Base-by-base conservation (phyloP, 75 land plant genomes). In the Cryptomeria japonica region DNA sequence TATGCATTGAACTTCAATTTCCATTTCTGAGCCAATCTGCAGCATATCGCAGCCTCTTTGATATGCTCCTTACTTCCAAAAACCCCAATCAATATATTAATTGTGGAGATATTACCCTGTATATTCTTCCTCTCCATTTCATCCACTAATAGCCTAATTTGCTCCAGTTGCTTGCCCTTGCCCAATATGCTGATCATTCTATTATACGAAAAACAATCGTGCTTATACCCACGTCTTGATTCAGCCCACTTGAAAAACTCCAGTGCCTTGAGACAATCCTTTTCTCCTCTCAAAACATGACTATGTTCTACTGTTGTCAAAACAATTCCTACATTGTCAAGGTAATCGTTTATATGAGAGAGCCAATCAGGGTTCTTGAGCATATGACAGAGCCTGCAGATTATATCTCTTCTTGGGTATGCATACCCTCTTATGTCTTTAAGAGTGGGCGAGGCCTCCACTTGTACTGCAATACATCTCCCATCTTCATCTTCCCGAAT, bases 11-110 rank as follows among this genome's bases (percentile, higher is more conserved):
- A 86, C 87, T 32, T 85, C 87, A 95, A 56, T 11, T 89, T 91
- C 96, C 96, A 95, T 64, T 93, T 90, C 86, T 86, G 86, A 25
- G 87, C 94, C 87, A 95, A 86, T 49, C 53, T 86, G 88, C 92
- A 75, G 61, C 95, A 94, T 80, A 73, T 85, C 36, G 88, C 92
- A 82, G 90, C 22, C 38, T 89, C 95, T 34, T 61, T 37, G 36
- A 41, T 80, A 32, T 25, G 75, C 58, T 78, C 84, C 91, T 79
- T 38, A 19, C 18, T 76, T 85, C 90, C 93, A 12, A 93, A 83
- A n/a, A 91, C 55, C 18, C 91, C 90, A 51, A 95, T 92, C 86
- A 95, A 37, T 3, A 95, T 92, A 86, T 95, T 95, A n/a, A 95
- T 87, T 16, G 95, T 95, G 15, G 96, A 94, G 58, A 95, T 93